Percentiles rank a stretch among this genome's conserved stretches.
phyloP scores from a whole-genome alignment of 192 early-diverging fungal species.

The Podila verticillata region DNA sequence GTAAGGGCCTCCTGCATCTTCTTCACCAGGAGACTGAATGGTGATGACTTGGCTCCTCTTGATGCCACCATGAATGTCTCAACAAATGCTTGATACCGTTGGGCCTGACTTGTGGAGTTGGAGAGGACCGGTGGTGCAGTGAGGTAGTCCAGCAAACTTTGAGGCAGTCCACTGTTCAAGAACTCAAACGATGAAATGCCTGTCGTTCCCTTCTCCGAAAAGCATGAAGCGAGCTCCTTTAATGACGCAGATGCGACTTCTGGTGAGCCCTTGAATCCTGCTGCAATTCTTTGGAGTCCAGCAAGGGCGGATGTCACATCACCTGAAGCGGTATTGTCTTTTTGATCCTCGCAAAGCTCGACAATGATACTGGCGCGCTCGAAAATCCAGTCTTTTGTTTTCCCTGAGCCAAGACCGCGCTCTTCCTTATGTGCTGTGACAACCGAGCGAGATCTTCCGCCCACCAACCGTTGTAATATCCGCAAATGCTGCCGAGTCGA shows the following conservation, averaged over 20 bases:
- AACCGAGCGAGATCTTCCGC: slow-evolving; percentile 16
- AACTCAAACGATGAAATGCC: slow-evolving; percentile 85
- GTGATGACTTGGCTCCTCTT: neutral
- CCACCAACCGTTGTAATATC: slow-evolving; percentile 17
- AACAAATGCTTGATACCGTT: slow-evolving; percentile 49
- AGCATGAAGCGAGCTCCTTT: slow-evolving; percentile 30
- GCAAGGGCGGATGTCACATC: slow-evolving; percentile 11
- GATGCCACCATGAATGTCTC: slow-evolving; percentile 25
- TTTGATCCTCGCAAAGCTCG: slow-evolving; percentile 13
- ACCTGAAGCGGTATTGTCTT: neutral
- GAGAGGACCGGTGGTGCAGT: slow-evolving; percentile 6
- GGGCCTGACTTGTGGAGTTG: slow-evolving; percentile 21
- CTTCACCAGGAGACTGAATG: slow-evolving; percentile 63
- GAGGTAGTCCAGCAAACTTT: slow-evolving; percentile 65
- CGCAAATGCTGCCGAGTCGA: slow-evolving; percentile 18
- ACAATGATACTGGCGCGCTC: slow-evolving; percentile 30
- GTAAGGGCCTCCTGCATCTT: slow-evolving; percentile 79
- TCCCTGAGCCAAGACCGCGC: slow-evolving; percentile 52
- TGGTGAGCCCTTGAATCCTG: neutral
- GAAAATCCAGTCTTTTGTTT: slow-evolving; percentile 55
- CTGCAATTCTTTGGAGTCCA: slow-evolving; percentile 19
- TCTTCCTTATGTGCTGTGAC: slow-evolving; percentile 37
- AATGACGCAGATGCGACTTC: slow-evolving; percentile 16
- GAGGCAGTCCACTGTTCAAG: slow-evolving; percentile 77
- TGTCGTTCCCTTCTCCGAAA: slow-evolving; percentile 19